These are phyloP conservation scores for Ganoderma sinense DNA, from an alignment of 1,284 basidiomycete genomes.

Conservation along the genomic window DNA sequence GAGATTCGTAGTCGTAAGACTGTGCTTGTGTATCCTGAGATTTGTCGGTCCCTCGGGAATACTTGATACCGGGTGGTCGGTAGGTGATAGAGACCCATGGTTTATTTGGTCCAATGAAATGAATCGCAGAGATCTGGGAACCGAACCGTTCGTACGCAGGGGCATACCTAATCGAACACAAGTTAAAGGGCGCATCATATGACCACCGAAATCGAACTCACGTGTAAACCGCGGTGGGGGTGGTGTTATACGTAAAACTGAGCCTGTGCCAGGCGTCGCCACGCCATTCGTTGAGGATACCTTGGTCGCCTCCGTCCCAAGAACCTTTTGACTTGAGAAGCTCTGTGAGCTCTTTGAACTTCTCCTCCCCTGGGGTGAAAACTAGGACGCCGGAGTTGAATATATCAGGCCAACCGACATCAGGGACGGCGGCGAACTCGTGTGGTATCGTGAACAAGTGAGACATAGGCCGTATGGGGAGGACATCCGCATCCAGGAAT, in stretches of 20 bases:
- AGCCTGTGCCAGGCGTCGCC: constrained; percentile 90
- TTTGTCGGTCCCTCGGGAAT: constrained; percentile 31
- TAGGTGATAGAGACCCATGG: constrained; percentile 85
- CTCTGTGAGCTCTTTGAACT: constrained; percentile 78
- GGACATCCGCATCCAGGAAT: constrained; percentile 96
- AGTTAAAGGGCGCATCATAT: constrained; percentile 22
- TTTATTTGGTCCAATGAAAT: constrained; percentile 95
- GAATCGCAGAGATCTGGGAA: constrained; percentile 86
- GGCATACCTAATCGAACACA: constrained; percentile 72
- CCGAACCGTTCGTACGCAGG: constrained; percentile 96
- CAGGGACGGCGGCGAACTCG: constrained; percentile 90
- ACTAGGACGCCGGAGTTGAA: constrained; percentile 98
- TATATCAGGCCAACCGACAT: constrained; percentile 98
- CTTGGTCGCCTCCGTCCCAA: constrained; percentile 98
- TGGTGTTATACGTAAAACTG: constrained; percentile 97
- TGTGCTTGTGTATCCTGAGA: constrained; percentile 36
- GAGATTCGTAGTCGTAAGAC: constrained; percentile 77
- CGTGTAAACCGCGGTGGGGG: constrained; percentile 97
- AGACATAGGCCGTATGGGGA: constrained; percentile 87
- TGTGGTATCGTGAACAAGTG: constrained; percentile 85
- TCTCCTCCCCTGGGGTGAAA: constrained; percentile 80
- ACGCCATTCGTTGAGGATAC: constrained; percentile 93
- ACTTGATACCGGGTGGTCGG: constrained; percentile 63
- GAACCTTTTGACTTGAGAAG: constrained; percentile 82
- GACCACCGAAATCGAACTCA: constrained; percentile 52